Evolutionary conservation across 805 yeast species (phyloP), one percentile per base, ranked within the genome.

Genomic region (Teunomyces barrocoloradensis): DNA sequence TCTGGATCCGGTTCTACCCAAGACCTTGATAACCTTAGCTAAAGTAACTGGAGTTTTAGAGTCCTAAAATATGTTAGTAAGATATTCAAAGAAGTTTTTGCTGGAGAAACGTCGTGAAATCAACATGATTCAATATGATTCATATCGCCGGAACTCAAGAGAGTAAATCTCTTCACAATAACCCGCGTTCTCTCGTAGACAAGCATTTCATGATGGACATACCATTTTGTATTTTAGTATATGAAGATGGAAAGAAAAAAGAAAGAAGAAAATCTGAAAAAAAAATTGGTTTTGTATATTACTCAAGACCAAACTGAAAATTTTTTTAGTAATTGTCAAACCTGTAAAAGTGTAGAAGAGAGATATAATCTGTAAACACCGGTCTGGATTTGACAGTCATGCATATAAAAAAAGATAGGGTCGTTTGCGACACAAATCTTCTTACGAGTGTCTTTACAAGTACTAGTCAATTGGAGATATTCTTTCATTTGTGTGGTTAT

Each of bases 1-100:
- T 82, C 98, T 92, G 77, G 99, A 92, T 77, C 99, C 99, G 86
- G 99, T 92, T 82, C 99, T 92, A 78, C 98, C 98, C 79, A 92
- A 85, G 77, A 92, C 98, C 84, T 92, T 94, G 80, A 89, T 89
- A 74, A 92, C 99, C 85, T 92, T 92, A 76, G 98, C 99, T 79
- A 92, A 89, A 82, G 96, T 94, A 71, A 92, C 97, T 75, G 96
- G 96, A 78, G 89, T 84, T 79, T 84, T 80, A 60, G 81, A 72
- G 68, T 78, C 82, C 82, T 37, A n/a, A 20, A 34, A 6, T 17
- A 20, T 37, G 40, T 37, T 37, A 37, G 40, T 37, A 45, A 35
- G 20, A 34, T 40, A 30, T 27, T 21, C 34, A 36, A 9, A 32
- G 10, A 34, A 12, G 17, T 15, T 15, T 6, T 13, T 36, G 17